These are phyloP conservation scores for Beauveria pseudobassiana DNA, from an alignment of 2,329 filamentous ascomycete genomes.

Conservation along the genomic window DNA sequence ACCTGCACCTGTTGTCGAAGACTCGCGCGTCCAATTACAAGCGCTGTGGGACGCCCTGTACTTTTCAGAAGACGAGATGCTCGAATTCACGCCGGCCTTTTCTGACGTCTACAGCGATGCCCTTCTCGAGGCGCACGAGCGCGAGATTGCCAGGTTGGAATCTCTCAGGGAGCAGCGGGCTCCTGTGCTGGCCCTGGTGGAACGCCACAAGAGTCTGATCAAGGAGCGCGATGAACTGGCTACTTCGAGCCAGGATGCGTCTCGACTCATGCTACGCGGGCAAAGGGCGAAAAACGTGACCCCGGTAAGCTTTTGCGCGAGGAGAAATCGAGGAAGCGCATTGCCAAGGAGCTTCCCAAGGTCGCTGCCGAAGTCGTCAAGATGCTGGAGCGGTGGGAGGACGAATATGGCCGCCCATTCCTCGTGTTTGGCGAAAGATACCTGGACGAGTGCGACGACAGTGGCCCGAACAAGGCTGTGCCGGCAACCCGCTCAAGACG, in stretches of 20 bases:
- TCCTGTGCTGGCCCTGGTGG: constrained; percentile 73
- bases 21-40: constrained; percentile 82
- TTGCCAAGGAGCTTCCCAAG: constrained; percentile 92
- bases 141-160: constrained; percentile 78
- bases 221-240: constrained; percentile 80
- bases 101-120: constrained; percentile 97
- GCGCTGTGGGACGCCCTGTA: constrained; percentile 93
- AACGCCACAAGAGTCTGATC: constrained; percentile 74
- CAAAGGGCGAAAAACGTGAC: constrained; percentile 87
- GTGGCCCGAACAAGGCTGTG: constrained; percentile 49
- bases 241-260: constrained; percentile 91
- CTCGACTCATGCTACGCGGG: constrained; percentile 81
- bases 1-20: constrained; percentile 90
- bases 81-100: constrained; percentile 94
- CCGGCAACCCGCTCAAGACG: constrained; percentile 56
- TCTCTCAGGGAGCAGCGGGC: constrained; percentile 78
- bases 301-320: constrained; percentile 89
- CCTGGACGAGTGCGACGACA: constrained; percentile 70
- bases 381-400: constrained; percentile 79
- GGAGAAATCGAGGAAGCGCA: constrained; percentile 97
- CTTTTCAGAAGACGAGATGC: constrained; percentile 97
- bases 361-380: constrained; percentile 76
- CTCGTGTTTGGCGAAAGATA: constrained; percentile 88
- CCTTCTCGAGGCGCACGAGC: constrained; percentile 87
- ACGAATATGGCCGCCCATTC: constrained; percentile 90